Evolutionary conservation across 305 asterid genomes (phyloP).

Genomic region (Solanum chacoense): DNA sequence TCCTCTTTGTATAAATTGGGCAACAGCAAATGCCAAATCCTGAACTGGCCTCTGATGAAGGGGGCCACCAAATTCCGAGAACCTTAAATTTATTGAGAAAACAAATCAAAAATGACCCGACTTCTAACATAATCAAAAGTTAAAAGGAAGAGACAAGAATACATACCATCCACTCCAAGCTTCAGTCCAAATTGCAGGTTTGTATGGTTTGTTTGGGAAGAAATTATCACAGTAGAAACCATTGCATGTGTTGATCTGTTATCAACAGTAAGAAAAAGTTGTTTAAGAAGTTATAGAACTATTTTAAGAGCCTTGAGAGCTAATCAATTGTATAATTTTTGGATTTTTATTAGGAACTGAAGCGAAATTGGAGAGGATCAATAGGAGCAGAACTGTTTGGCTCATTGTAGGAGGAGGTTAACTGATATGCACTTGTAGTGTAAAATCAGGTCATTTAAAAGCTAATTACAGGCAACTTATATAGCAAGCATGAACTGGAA

Average conservation of each 20-base stretch:
- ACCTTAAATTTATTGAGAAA: slow-evolving; percentile 36
- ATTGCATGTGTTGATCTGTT: slow-evolving; percentile 89
- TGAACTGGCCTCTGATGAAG: slow-evolving; percentile 76
- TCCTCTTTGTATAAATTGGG: slow-evolving; percentile 83
- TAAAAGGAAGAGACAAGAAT: background rate
- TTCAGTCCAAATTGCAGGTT: slow-evolving; percentile 96
- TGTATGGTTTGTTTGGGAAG: slow-evolving; percentile 75
- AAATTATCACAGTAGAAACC: slow-evolving; percentile 93
- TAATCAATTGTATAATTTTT: background rate
- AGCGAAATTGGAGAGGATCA: background rate
- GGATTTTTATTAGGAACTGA: background rate
- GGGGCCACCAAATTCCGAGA: slow-evolving; percentile 78
- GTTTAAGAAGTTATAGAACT: background rate
- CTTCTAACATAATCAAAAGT: background rate
- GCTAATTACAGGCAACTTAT: background rate
- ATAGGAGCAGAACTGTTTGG: background rate
- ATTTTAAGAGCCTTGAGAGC: background rate
- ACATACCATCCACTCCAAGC: slow-evolving; percentile 97
- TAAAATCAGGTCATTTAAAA: background rate
- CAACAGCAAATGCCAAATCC: slow-evolving; percentile 93
- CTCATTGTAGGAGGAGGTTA: background rate
- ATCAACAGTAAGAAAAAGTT: slow-evolving; percentile 11
- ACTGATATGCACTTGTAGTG: background rate
- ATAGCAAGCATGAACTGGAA: background rate
- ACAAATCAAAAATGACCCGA: background rate